Conservation (phyloP, 2,329 filamentous ascomycete species). For the Fusarium annulatum region DNA sequence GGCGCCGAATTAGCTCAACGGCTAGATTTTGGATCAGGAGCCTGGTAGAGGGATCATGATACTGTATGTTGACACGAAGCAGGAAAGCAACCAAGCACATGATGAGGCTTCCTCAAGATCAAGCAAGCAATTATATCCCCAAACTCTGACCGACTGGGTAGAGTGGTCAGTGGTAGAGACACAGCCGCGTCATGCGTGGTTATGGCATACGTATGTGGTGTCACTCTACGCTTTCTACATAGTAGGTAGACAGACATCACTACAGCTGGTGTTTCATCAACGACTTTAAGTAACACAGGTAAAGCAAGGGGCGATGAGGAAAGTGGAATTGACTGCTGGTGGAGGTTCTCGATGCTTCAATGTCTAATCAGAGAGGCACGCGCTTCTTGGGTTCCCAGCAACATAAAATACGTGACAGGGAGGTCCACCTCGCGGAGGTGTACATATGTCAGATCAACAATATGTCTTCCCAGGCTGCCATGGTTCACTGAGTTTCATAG, state of each 20-base stretch:
- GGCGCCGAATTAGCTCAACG: background rate
- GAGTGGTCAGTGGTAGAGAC: background rate
- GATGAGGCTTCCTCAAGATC: slow-evolving; percentile 1
- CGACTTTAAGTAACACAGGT: background rate
- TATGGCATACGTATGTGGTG: background rate
- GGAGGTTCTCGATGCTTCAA: background rate
- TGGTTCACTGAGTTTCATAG: background rate
- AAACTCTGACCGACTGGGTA: background rate
- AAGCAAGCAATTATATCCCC: slow-evolving; percentile 3
- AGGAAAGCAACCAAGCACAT: background rate
- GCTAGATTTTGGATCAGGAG: background rate
- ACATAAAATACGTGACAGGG: background rate
- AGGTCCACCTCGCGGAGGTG: too few relatives aligned
- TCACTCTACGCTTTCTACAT: background rate
- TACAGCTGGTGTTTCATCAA: background rate
- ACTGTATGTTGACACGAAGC: background rate
- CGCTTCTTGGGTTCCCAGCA: background rate
- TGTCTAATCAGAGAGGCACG: background rate
- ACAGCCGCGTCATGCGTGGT: background rate
- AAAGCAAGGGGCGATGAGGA: background rate
- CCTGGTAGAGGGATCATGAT: too few relatives aligned
- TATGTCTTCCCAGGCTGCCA: background rate
- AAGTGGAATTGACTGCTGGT: background rate
- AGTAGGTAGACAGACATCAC: background rate
- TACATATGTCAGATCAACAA: background rate